phyloP scores from a whole-genome alignment of 2,329 filamentous ascomycete species.

The Lizonia empirigonia region DNA sequence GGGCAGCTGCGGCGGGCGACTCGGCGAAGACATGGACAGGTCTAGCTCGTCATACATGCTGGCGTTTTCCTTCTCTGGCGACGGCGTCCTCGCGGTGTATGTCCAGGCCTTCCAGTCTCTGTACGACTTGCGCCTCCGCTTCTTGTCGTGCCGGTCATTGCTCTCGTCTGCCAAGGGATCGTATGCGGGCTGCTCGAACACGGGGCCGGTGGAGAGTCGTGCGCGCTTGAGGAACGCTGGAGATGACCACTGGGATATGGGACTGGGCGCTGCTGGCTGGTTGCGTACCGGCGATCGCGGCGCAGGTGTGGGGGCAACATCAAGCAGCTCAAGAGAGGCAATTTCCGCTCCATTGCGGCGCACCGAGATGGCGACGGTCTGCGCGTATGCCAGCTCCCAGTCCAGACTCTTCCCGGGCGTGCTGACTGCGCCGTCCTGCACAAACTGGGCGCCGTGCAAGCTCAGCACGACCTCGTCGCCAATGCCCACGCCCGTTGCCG shows the following conservation, averaged over 20 bases:
- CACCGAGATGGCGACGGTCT: slow-evolving; percentile 46
- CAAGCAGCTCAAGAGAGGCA: slow-evolving; percentile 60
- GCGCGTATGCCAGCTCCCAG: slow-evolving; percentile 61
- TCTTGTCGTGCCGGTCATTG: slow-evolving; percentile 66
- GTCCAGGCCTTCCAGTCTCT: slow-evolving; percentile 74
- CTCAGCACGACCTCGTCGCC: slow-evolving; percentile 76
- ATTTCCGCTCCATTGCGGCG: slow-evolving; percentile 55
- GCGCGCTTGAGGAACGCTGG: slow-evolving; percentile 77
- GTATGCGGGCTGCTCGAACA: slow-evolving; percentile 64
- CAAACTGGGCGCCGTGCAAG: slow-evolving; percentile 72
- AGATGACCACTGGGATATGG: slow-evolving; percentile 64
- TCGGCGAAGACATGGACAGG: slow-evolving; percentile 28
- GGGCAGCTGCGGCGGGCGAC: slow-evolving; percentile 30
- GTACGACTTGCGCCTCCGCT: slow-evolving; percentile 72
- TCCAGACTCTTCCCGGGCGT: slow-evolving; percentile 63
- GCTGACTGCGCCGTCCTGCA: slow-evolving; percentile 58
- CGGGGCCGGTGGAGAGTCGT: slow-evolving; percentile 70
- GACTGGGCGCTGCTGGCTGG: slow-evolving; percentile 12
- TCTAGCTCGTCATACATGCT: slow-evolving; percentile 22
- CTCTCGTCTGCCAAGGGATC: slow-evolving; percentile 70
- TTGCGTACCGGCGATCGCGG: slow-evolving; percentile 31
- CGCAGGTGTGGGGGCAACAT: slow-evolving; percentile 38
- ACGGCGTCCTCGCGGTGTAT: slow-evolving; percentile 72
- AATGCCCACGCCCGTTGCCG: slow-evolving; percentile 71
- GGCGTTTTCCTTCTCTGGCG: slow-evolving; percentile 63